Base-by-base conservation (phyloP, 202 grass and related monocot genomes). In the Brachypodium distachyon region DNA sequence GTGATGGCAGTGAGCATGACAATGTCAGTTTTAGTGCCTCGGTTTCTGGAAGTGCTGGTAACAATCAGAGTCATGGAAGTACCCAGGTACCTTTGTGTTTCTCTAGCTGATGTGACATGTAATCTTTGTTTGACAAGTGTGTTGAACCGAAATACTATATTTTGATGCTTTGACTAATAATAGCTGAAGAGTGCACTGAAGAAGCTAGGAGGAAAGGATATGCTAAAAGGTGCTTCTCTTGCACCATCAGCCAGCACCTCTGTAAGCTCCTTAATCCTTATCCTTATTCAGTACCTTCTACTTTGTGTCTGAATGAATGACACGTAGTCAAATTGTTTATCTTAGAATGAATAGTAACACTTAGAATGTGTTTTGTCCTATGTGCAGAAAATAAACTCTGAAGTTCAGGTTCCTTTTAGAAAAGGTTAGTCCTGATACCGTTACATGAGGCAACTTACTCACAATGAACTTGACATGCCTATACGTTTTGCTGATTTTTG, bases 371-470 rank as follows among this genome's bases (percentile, higher is more conserved):
- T 62, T 72, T 72, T 22, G 41, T 32, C 29, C 40, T 72, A 22
- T 70, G 32, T 67, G 62, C 74, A 93, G 90, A 77, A 54, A 84
- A 62, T 76, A 58, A 77, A 85, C 31, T 84, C 77, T 28, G 82
- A 67, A 74, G 39, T 81, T 61, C 73, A 25, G 16, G 43, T 59
- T 85, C 62, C 49, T 2, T 38, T 48, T 77, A 81, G 74, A 90
- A 84, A 84, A 85, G 77, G 90, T 93, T 78, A 72, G 81, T 62
- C 61, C 17, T 83, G 42, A 52, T 69, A 79, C 62, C 56, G n/a
- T 1, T 49, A 56, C 36, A 13, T 46, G 51, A 9, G 55, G 34
- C 38, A 76, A 12, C 61, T 55, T 67, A 40, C 6, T 41, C 9
- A 34, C 10, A 67, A 40, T 79, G 38, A 18, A 28, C 64, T 44